Base-by-base conservation (phyloP, 2,329 filamentous ascomycete species). In the Aspergillus candidus region DNA sequence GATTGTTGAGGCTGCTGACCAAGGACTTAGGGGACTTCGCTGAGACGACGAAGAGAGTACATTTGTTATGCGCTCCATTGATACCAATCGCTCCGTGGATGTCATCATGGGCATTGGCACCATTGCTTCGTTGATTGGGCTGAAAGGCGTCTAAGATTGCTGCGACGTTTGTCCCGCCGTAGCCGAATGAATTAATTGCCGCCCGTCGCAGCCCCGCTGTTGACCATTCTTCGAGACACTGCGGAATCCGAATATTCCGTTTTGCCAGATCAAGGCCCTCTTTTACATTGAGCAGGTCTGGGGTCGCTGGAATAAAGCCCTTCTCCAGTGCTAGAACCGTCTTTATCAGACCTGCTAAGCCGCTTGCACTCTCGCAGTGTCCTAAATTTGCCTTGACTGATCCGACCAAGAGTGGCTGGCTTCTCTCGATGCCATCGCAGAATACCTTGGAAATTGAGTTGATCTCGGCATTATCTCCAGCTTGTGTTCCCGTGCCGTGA, bases 281-380 rank as follows among this genome's bases (percentile, higher is more conserved):
- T 38, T 70, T 64, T 37, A 69, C 64, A 17, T 66, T 70, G 0
- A 8, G 5, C 17, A 54, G 50, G 17, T 50, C 14, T 4, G 41
- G 1, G 29, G 43, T 48, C 0, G 51, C 48, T 2, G 51, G 46
- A 10, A 53, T 48, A 1, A 47, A 59, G 2, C 52, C 50, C 7
- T 67, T 56, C 44, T 74, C 70, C 2, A 73, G 44, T 0, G 65
- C 62, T 7, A 74, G 41, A 1, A 69, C 54, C 13, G 58, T 57
- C 44, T 77, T 77, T 14, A 76, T 62, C 2, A 76, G 13, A 1
- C 61, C 60, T 0, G 62, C 61, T 0, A 76, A 36, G 1, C 72
- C 74, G 1, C 67, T 64, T 0, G 72, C 69, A 0, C 62, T 67
- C 50, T 75, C 73, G 0, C 55, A 55, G 46, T 77, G 74, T 0